Evolutionary conservation across 139 green algal species (phyloP).

Genomic region (Chlamydomonas schloesseri): DNA sequence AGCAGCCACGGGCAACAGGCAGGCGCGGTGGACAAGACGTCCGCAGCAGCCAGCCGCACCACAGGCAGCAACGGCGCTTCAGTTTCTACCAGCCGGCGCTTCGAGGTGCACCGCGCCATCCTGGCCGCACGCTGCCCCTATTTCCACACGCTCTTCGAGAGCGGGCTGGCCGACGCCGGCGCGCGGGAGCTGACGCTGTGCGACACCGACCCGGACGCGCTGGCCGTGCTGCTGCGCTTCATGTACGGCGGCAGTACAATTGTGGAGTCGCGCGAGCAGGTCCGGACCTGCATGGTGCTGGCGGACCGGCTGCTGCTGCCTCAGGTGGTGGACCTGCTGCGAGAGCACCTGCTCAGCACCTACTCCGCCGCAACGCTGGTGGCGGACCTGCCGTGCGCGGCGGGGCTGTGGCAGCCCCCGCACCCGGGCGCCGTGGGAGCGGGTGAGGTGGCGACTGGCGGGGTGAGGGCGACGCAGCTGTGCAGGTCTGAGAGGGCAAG

Average conservation of each 20-base stretch:
- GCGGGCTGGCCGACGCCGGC: neutral
- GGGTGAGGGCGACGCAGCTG: no score
- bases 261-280: neutral
- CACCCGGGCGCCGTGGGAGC: no score
- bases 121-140: constrained; percentile 5
- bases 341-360: neutral
- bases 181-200: neutral
- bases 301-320: neutral
- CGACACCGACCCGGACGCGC: neutral
- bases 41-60: no score
- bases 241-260: neutral
- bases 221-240: neutral
- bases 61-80: no score
- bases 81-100: neutral
- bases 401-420: no score
- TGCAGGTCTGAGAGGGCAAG: no score
- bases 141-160: neutral
- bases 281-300: neutral
- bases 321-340: neutral
- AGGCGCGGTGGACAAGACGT: no score
- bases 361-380: no score
- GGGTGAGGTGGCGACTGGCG: no score
- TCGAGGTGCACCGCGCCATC: neutral
- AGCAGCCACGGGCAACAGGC: no score
- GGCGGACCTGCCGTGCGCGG: no score